Evolutionary conservation across 1,284 basidiomycete species (phyloP).

Genomic region (Trichosporon inkin): DNA sequence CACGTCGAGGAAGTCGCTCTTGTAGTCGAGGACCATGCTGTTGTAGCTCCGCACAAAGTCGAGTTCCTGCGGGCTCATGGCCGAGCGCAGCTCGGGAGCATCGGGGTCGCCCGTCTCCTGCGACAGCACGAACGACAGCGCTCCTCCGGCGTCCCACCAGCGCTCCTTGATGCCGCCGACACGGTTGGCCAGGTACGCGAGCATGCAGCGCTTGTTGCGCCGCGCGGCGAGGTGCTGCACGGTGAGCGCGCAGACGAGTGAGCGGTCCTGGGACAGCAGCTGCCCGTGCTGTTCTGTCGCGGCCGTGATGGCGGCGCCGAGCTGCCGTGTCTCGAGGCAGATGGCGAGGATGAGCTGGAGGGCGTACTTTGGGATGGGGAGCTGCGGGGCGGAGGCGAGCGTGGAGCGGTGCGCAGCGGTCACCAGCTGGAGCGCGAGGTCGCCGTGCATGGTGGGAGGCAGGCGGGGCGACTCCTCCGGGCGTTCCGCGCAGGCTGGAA

Average conservation of each 20-base stretch:
- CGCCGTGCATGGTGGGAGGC: constrained; percentile 56
- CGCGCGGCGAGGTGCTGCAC: constrained; percentile 82
- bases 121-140: constrained; percentile 75
- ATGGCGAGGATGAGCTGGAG: constrained; percentile 78
- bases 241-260: constrained; percentile 64
- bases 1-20: constrained; percentile 77
- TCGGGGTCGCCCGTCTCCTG: constrained; percentile 37
- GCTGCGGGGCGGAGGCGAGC: constrained; percentile 62
- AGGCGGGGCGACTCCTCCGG: not conserved
- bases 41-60: constrained; percentile 84
- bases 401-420: constrained; percentile 78
- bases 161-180: constrained; percentile 74
- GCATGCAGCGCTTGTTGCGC: constrained; percentile 86
- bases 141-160: constrained; percentile 92
- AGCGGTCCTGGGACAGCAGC: constrained; percentile 47
- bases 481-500: not conserved
- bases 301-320: constrained; percentile 55
- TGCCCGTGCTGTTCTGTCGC: constrained; percentile 40
- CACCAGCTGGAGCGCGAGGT: constrained; percentile 82
- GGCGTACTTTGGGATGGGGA: constrained; percentile 79
- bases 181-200: constrained; percentile 85
- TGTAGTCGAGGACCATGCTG: constrained; percentile 72
- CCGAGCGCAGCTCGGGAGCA: constrained; percentile 62
- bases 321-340: constrained; percentile 84
- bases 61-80: constrained; percentile 82